phyloP scores from a whole-genome alignment of 2,329 filamentous ascomycete genomes.

The Diaporthe vexans region DNA sequence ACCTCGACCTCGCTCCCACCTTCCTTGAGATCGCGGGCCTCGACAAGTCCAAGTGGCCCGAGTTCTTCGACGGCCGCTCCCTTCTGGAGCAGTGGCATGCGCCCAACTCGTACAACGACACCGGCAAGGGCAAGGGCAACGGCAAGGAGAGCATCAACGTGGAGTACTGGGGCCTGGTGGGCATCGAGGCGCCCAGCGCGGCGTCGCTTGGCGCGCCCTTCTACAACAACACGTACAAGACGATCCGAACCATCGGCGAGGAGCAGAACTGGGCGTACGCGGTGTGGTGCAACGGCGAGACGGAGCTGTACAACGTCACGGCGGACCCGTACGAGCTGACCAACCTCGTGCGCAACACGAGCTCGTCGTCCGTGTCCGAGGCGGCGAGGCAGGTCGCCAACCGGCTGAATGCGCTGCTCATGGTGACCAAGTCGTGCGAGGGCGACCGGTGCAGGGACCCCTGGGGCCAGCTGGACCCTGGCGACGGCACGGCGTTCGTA shows the following conservation, averaged over 20 bases:
- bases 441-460: slow-evolving; percentile 66
- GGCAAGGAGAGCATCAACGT: slow-evolving; percentile 47
- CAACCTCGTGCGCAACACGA: slow-evolving; percentile 43
- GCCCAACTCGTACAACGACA: slow-evolving; percentile 35
- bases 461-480: slow-evolving; percentile 70
- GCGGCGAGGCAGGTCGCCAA: slow-evolving; percentile 57
- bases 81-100: slow-evolving; percentile 49
- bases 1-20: slow-evolving; percentile 50
- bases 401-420: slow-evolving; percentile 70
- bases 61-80: slow-evolving; percentile 50
- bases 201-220: slow-evolving; percentile 52
- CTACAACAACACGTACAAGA: slow-evolving; percentile 49
- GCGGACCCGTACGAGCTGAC: slow-evolving; percentile 47
- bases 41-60: slow-evolving; percentile 42
- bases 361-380: slow-evolving; percentile 48
- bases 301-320: slow-evolving; percentile 51
- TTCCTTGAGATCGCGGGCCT: slow-evolving; percentile 49
- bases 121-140: slow-evolving; percentile 36
- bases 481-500: slow-evolving; percentile 40
- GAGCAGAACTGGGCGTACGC: slow-evolving; percentile 46
- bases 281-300: slow-evolving; percentile 50
- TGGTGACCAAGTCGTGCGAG: slow-evolving; percentile 74
- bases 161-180: slow-evolving; percentile 48
- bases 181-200: slow-evolving; percentile 48
- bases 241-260: slow-evolving; percentile 47